Percentiles rank a stretch among this genome's conserved stretches.
phyloP scores from a whole-genome alignment of 345 rosid genomes.

The Diplotaxis tenuifolia region DNA sequence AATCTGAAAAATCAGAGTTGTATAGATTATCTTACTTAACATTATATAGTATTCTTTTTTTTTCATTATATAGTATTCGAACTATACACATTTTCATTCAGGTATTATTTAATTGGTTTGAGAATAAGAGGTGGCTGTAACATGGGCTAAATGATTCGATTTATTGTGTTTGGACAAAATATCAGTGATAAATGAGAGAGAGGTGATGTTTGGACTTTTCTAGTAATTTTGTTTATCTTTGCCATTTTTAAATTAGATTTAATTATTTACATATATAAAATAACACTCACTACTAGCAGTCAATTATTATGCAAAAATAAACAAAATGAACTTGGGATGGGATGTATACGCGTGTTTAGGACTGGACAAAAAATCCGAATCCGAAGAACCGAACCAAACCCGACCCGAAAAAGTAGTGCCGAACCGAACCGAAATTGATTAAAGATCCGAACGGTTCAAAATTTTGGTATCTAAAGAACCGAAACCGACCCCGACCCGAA shows the following conservation, averaged over 20 bases:
- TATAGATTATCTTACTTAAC: not conserved
- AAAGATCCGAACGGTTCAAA: too few relatives aligned
- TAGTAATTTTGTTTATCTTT: conserved; percentile 28
- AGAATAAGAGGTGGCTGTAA: conserved; percentile 35
- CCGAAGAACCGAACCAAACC: too few relatives aligned
- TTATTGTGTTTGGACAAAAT: conserved; percentile 49
- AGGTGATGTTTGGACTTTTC: conserved; percentile 30
- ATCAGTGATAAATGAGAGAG: conserved; percentile 38
- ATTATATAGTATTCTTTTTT: not conserved
- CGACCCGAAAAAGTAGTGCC: too few relatives aligned
- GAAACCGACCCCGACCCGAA: too few relatives aligned
- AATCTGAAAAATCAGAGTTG: not conserved
- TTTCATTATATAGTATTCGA: not conserved
- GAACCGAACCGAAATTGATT: too few relatives aligned
- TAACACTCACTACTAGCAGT: conserved; percentile 23
- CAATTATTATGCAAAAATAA: conserved; percentile 25
- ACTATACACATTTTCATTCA: not conserved
- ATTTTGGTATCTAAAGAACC: too few relatives aligned
- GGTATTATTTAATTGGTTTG: conserved; percentile 18
- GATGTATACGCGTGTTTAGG: conserved; percentile 1
- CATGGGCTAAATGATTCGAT: conserved; percentile 33
- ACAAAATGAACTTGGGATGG: conserved; percentile 3
- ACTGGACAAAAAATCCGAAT: too few relatives aligned
- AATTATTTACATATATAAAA: not conserved
- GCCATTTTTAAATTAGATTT: conserved; percentile 14